Base-by-base conservation (phyloP, 2,329 filamentous ascomycete genomes). In the Calcarisporium arbuscula region DNA sequence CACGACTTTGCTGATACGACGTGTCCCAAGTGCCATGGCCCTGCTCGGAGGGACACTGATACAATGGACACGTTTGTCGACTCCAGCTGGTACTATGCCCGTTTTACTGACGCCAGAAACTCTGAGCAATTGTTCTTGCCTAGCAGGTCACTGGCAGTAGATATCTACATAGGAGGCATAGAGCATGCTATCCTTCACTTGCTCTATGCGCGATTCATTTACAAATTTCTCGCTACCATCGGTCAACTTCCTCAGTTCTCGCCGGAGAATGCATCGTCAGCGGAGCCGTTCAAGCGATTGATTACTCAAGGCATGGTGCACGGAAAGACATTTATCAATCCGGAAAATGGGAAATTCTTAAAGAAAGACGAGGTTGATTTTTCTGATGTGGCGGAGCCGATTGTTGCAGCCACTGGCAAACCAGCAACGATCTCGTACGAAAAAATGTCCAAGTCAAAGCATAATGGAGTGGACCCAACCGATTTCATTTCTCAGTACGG, bases 11-110 rank as follows among this genome's bases (percentile, higher is more conserved):
- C 86, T 29, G 77, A 88, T 47, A 84, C 80, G 0, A 57, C 68
- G 4, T 95, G 88, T 52, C 88, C 88, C 5, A 74, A 74, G 46
- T 95, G 88, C 49, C 64, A 72, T 12, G 69, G 73, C 2, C 61
- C 76, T 17, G 88, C 85, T 6, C 82, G 78, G 53, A 74, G 88
- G 43, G 88, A 95, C 45, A 94, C 88, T 0, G 88, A 95, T 55
- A 95, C 88, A 4, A 94, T 95, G 88, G 88, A 95, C 57, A 95
- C 88, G 0, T 95, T 95, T 60, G 88, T 95, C 41, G 88, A 94
- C 60, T 94, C 87, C 2, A 94, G 87, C 35, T 95, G 88, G 88
- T 95, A 95, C 58, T 94, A 81, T 51, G 77, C 89, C 61, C 76
- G 86, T 10, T 94, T 87, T 48, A 61, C 80, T 19, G 85, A 94